phyloP scores from a whole-genome alignment of 441 rosid species.

The Melastoma candidum region DNA sequence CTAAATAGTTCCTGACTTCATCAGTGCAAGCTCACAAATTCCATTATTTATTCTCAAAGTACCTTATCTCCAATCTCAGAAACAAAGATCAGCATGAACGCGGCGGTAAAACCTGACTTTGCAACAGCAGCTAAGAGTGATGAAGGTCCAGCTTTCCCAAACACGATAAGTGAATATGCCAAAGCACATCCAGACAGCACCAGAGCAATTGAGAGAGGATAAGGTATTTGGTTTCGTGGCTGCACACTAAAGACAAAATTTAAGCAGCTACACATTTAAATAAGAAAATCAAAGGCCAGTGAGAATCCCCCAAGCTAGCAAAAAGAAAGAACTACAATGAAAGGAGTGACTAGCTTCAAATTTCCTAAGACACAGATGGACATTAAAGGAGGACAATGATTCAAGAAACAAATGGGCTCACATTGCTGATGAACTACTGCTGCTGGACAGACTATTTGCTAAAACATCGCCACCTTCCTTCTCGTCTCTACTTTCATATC shows the following conservation, averaged over 20 bases:
- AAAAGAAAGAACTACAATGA: background rate
- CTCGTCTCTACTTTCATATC: conserved; percentile 42
- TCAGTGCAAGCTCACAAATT: background rate
- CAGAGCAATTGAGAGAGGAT: conserved; percentile 59
- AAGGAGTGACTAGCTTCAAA: background rate
- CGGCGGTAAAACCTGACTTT: conserved; percentile 94
- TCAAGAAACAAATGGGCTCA: conserved; percentile 20
- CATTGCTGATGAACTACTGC: conserved; percentile 35
- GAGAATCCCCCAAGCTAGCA: background rate
- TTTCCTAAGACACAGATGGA: background rate
- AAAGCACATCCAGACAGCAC: conserved; percentile 66
- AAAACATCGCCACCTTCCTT: conserved; percentile 28
- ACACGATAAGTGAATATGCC: conserved; percentile 60
- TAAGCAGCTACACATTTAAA: conserved; percentile 2
- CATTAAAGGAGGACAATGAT: background rate
- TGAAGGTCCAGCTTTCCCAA: conserved; percentile 65
- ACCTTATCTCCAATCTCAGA: conserved; percentile 98
- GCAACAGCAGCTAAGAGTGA: conserved; percentile 70
- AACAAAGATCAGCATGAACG: conserved; percentile 85
- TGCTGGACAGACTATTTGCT: conserved; percentile 25
- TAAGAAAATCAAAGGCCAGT: background rate
- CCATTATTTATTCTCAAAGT: conserved; percentile 7
- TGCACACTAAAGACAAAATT: conserved; percentile 33
- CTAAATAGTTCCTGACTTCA: conserved; percentile 4
- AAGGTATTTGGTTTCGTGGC: conserved; percentile 52